phyloP scores from a whole-genome alignment of 441 rosid genomes.

The Erodium trifolium region DNA sequence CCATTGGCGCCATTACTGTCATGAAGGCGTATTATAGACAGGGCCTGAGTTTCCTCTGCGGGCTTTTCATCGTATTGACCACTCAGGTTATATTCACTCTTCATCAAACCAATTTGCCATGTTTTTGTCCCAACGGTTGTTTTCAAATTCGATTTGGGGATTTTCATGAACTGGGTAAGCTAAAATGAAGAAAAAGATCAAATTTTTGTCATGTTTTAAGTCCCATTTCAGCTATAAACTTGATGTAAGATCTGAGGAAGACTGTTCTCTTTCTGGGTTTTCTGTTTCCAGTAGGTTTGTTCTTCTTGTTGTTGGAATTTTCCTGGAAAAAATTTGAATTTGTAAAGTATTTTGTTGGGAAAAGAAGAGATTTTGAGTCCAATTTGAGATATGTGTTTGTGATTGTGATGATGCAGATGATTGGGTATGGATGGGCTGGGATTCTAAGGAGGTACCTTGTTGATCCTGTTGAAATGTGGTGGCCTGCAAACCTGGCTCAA shows the following conservation, averaged over 20 bases:
- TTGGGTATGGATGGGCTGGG: constrained; percentile 95
- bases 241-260: too few species aligned
- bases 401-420: constrained; percentile 34
- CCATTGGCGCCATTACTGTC: constrained; percentile 88
- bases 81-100: constrained; percentile 45
- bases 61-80: constrained; percentile 67
- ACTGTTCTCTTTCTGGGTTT: not conserved
- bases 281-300: not conserved
- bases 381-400: not conserved
- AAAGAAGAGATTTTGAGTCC: not conserved
- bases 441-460: constrained; percentile 75
- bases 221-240: too few species aligned
- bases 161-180: not conserved
- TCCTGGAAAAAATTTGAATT: not conserved
- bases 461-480: constrained; percentile 96
- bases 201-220: not conserved
- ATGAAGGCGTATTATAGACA: constrained; percentile 95
- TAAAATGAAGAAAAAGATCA: not conserved
- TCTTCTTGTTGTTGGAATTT: too few species aligned
- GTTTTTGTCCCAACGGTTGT: too few species aligned
- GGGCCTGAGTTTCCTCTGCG: constrained; percentile 62
- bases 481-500: constrained; percentile 79
- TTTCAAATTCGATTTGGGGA: not conserved
- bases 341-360: not conserved
- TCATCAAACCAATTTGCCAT: too few species aligned